Evolutionary conservation across 129 eudicot species (phyloP), one percentile per base, ranked within the genome.

Genomic region (Oenanthe sinensis): DNA sequence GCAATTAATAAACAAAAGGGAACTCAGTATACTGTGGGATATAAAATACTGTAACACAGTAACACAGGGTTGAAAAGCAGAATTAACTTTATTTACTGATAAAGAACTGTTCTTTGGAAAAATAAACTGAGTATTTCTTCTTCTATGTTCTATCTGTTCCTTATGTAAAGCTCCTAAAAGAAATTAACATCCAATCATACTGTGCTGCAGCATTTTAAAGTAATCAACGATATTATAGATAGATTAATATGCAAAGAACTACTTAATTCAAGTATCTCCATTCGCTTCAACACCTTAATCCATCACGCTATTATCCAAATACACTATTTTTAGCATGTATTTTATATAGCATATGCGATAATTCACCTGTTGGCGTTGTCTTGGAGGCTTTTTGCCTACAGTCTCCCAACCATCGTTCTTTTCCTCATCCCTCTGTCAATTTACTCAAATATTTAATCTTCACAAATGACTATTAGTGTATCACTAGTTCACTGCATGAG

Each of bases 321-420:
- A 44, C 22, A 1, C 4, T 13, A 11, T 20, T 9, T 9, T 11
- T 81, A 60, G 54, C 63, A 81, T 42, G 55, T 62, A 77, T 58
- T 33, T 65, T 42, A 79, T 24, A 37, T 16, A 75, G 20, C 45
- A 50, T 50, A 45, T 37, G 75, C 26, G 24, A 40, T 58, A 82
- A 82, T 74, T 75, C 28, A 93, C 98, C 96, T 91, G 87, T 69
- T 89, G 86, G 44, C 79, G 87, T 67, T 79, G 86, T 83, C 83
- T 90, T 12, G 88, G 73, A 77, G 88, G 93, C 81, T 87, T 91
- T 80, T 87, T 94, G 22, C 86, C 89, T 52, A 90, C 98, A 13
- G 96, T 90, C 86, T 91, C 91, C 98, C 98, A 94, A 49, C 93
- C 97, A 83, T 91, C 98, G 36, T 79, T 73, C 63, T 33, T 85